Evolutionary conservation across 2,329 filamentous ascomycete species (phyloP), one percentile per base, ranked within the genome.

Genomic region (Fusarium sp.): DNA sequence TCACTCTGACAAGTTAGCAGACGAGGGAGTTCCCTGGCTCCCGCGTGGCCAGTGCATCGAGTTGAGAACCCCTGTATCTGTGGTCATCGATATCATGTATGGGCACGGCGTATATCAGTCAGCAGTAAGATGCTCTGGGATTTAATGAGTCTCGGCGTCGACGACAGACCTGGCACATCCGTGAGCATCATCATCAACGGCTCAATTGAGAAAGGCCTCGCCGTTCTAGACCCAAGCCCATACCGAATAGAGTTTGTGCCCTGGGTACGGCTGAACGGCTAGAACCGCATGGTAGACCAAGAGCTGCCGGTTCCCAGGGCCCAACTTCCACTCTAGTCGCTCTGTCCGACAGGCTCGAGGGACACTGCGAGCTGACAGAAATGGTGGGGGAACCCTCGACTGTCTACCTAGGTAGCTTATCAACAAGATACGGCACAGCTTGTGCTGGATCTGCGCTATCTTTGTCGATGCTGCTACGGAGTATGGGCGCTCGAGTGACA

Each of bases 41-140:
- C 68, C 68, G 68, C 53, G 48, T 69, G 64, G 68, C 53, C 64
- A 61, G 53, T 70, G 64, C 62, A 44, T 58, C 29, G 19, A 61
- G 32, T 24, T 43, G 52, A 32, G 25, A 38, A 25, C 49, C 58
- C 59, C 49, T 57, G 67, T 43, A 26, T 24, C 42, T 32, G 53
- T 53, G 12, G 58, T 57, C 58, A 50, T 55, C 34, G 43, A 67
- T 65, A 46, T 64, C 52, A 61, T 51, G 40, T 39, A 49, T 26
- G 19, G 43, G 42, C 15, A 49, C 28, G 58, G 41, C 32, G 36
- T 35, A 55, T 44, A 43, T 26, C 31, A 41, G 47, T 41, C 38
- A 56, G 47, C 41, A 47, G 34, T 8, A 25, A 57, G 24, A 35
- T 7, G 45, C 53, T 40, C 39, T 35, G 40, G 38, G 42, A 29